Conservation (phyloP, 208 protist species). For the Trypanosoma caninum region DNA sequence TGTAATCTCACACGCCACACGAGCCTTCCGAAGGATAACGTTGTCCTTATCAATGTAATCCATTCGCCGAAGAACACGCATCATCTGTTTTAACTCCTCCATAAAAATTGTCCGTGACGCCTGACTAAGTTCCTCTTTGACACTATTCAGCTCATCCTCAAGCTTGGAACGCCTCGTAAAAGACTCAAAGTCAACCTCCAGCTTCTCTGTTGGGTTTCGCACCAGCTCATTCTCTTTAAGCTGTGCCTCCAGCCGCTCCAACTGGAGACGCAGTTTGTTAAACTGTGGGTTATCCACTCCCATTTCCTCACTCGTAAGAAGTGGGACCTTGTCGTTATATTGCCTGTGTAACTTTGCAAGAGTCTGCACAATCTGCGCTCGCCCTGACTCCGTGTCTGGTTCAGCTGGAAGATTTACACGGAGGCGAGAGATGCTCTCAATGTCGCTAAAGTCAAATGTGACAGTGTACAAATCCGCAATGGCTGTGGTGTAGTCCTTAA, state of each 20-base stretch:
- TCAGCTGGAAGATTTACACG: constrained; percentile 78
- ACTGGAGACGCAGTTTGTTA: constrained; percentile 69
- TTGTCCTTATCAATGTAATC: constrained; percentile 97
- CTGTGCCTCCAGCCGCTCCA: constrained; percentile 83
- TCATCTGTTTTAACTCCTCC: constrained; percentile 95
- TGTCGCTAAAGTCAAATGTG: constrained; percentile 82
- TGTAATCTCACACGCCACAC: constrained; percentile 98
- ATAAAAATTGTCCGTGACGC: constrained; percentile 88
- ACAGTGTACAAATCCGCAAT: constrained; percentile 84
- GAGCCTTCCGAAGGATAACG: constrained; percentile 97
- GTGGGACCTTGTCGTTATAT: constrained; percentile 77
- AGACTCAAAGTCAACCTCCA: constrained; percentile 52
- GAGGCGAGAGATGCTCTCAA: constrained; percentile 68
- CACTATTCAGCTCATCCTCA: constrained; percentile 55
- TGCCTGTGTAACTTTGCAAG: constrained; percentile 72
- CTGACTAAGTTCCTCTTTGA: constrained; percentile 80
- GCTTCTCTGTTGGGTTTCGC: constrained; percentile 52
- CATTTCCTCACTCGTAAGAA: constrained; percentile 97
- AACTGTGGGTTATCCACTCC: constrained; percentile 88
- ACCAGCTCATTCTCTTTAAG: constrained; percentile 63
- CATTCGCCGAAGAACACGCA: constrained; percentile 95
- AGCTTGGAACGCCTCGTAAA: constrained; percentile 74
- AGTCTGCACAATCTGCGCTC: constrained; percentile 73
- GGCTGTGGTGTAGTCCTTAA: constrained; percentile 75
- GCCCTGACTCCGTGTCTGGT: constrained; percentile 68